Evolutionary conservation across 169 alveolate genomes (phyloP), one percentile per base, ranked within the genome.

Genomic region (Cryptosporidium felis): DNA sequence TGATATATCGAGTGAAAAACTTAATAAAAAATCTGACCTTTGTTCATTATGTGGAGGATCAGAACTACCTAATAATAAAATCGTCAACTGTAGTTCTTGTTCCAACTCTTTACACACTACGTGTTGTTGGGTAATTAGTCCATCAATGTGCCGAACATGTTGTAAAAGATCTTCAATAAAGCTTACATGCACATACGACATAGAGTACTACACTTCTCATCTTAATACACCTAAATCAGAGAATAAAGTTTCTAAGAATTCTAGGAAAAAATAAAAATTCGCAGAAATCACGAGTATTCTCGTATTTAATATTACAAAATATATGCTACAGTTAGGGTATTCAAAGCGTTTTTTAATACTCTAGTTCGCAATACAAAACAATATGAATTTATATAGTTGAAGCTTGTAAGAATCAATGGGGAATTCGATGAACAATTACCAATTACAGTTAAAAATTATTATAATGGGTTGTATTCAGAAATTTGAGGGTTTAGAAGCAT

Each of bases 31-130:
- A 49, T 53, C 5, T 16, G 14, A 0, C 9, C 59, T 30, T 61
- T 61, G 85, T 5, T 53, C 85, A 36, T 38, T 34, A 3, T 74
- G 85, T 40, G 67, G 26, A 56, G 85, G 67, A 9, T 18, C 65
- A 16, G 85, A 74, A 40, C 6, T 53, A n/a, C 8, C 10, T 30
- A 61, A 53, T 36, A 74, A 74, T 56, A 53, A 16, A 34, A 26
- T 74, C 16, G 42, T 56, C 40, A 4, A 26, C 21, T 74, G 85
- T 34, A 41, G 21, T 6, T 38, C 30, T 51, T 74, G 85, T 34
- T 53, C 38, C 5, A 26, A 56, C 9, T 10, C n/a, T 18, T 14
- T 74, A 18, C 85, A 74, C 47, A 36, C 8, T 32, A 51, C 66
- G 28, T 74, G 85, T 10, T 26, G 63, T 40, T 74, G 85, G 85